Evolutionary conservation across 2,329 filamentous ascomycete genomes (phyloP), one percentile per base, ranked within the genome.

Genomic region (Aspergillus proliferans): DNA sequence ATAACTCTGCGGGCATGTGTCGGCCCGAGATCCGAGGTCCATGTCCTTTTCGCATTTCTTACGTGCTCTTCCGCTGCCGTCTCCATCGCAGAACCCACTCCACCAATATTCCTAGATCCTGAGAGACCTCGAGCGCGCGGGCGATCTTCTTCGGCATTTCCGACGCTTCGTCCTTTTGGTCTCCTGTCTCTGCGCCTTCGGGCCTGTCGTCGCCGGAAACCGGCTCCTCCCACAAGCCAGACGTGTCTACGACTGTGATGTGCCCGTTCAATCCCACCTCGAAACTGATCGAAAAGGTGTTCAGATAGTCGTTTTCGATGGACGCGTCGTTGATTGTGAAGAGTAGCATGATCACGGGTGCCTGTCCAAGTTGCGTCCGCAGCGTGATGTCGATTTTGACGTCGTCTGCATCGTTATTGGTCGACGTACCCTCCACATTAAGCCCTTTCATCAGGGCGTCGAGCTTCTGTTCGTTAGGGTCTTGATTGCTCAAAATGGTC

Each of bases 391-490:
- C 68, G 28, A 71, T 60, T 47, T 64, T 68, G 48, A 67, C 56
- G 18, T 66, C 63, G 43, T 63, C 55, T 6, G 50, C 40, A 14
- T 36, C 44, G 6, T 41, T 34, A 38, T 46, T 19, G 40, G 14
- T 45, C 47, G 22, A 43, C 47, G 19, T 24, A 18, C 33, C 49
- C 18, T n/a, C 43, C 38, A 39, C 26, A 45, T 48, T 28, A 28
- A 47, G 46, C 2, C 50, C 52, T 19, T 55, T 54, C 21, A 73
- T 72, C 15, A 92, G 74, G 10, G 74, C 75, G 18, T 76, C 70
- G 50, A 83, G 79, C 61, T 87, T 85, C 0, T 74, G 71, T 14
- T 69, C 61, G 18, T 64, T 65, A 3, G 64, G 59, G 36, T 71
- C 64, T 22, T 67, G 60, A 47, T 79, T 71, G 54, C 79, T 72